Evolutionary conservation across 1,284 basidiomycete genomes (phyloP).

Genomic region (Cutaneotrichosporon curvatum): DNA sequence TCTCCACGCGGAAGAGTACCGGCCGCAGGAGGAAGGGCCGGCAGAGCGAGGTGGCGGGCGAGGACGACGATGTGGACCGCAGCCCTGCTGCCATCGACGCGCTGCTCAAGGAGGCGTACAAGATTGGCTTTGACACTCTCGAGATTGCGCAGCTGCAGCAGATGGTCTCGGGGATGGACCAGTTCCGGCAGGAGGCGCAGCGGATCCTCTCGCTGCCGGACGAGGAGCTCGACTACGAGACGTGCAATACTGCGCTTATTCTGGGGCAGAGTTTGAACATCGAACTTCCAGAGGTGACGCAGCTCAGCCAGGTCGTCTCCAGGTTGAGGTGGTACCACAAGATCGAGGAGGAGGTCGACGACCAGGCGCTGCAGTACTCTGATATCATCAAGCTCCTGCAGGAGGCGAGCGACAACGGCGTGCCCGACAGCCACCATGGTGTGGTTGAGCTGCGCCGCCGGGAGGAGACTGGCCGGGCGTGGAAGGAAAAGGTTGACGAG

Average conservation of each 20-base stretch:
- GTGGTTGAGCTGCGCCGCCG: slow-evolving; percentile 29
- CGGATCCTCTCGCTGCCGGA: slow-evolving; percentile 28
- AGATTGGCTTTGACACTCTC: slow-evolving; percentile 42
- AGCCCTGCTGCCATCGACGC: slow-evolving; percentile 25
- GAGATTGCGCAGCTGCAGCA: slow-evolving; percentile 40
- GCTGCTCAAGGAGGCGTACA: slow-evolving; percentile 32
- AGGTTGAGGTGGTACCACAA: slow-evolving; percentile 39
- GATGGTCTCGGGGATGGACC: slow-evolving; percentile 25
- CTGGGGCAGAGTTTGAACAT: slow-evolving; percentile 40
- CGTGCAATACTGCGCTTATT: slow-evolving; percentile 32
- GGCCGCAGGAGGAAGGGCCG: slow-evolving; percentile 29
- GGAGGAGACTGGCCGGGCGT: slow-evolving; percentile 21
- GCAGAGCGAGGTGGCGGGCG: slow-evolving; percentile 19
- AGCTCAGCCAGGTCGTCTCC: slow-evolving; percentile 31
- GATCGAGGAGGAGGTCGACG: slow-evolving; percentile 40
- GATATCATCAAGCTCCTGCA: slow-evolving; percentile 34
- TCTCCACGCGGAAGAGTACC: slow-evolving; percentile 33
- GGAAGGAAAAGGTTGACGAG: slow-evolving; percentile 22
- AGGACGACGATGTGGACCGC: slow-evolving; percentile 28
- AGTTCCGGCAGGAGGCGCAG: slow-evolving; percentile 34
- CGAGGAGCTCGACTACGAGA: slow-evolving; percentile 29
- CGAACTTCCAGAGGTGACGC: slow-evolving; percentile 36
- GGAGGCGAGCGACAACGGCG: slow-evolving; percentile 28
- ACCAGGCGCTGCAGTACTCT: slow-evolving; percentile 32
- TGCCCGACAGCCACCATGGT: slow-evolving; percentile 26